These are phyloP conservation scores for Brassica balearica DNA, from an alignment of 441 rosid genomes.

Conservation along the genomic window DNA sequence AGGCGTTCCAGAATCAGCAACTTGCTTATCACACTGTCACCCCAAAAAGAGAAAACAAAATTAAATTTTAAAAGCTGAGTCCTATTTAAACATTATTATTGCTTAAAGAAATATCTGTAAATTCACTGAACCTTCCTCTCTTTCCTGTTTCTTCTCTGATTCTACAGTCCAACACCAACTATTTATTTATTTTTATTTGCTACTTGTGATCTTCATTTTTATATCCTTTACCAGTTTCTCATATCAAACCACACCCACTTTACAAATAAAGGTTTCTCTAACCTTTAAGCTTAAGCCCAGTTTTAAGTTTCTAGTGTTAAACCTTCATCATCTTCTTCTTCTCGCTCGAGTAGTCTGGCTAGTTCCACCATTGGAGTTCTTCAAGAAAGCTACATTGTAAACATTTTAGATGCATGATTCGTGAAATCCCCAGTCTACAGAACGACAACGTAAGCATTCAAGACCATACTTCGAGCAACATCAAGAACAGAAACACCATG, in stretches of 20 bases:
- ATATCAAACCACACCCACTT: conserved; percentile 25
- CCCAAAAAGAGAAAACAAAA: conserved; percentile 29
- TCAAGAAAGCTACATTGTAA: conserved; percentile 38
- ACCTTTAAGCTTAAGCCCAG: conserved; percentile 12
- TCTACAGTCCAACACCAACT: conserved; percentile 37
- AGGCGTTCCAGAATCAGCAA: conserved; percentile 60
- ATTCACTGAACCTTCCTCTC: conserved; percentile 73
- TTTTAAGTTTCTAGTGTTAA: background rate
- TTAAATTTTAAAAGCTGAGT: background rate
- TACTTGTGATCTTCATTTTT: conserved; percentile 32
- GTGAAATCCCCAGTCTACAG: conserved; percentile 38
- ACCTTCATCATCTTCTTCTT: conserved; percentile 11
- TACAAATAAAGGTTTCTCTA: conserved; percentile 6
- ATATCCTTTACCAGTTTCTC: conserved; percentile 26
- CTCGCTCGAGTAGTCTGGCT: background rate
- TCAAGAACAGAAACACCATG: conserved; percentile 40
- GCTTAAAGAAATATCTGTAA: conserved; percentile 24
- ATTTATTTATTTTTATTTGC: conserved; percentile 9
- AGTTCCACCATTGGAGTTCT: conserved; percentile 18
- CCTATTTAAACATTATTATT: conserved; percentile 19
- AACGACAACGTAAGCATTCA: conserved; percentile 45
- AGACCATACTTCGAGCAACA: conserved; percentile 41
- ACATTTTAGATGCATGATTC: conserved; percentile 46
- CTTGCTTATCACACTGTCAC: conserved; percentile 56
- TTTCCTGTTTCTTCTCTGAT: conserved; percentile 39